Evolutionary conservation across 2,329 filamentous ascomycete genomes (phyloP), one percentile per base, ranked within the genome.

Genomic region (Massarina eburnea): DNA sequence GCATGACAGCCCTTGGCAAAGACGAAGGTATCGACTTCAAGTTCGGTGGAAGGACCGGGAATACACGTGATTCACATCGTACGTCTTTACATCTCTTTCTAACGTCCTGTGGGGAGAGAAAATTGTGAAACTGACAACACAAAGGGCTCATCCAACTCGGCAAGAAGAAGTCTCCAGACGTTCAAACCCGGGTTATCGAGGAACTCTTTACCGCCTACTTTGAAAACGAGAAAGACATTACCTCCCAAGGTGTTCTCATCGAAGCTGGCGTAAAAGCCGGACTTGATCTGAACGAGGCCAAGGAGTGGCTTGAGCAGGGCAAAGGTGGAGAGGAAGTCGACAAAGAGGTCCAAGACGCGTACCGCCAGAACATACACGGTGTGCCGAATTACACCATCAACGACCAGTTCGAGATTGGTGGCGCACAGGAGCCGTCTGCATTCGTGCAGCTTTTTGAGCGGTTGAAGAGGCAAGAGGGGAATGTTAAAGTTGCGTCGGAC

Each of bases 331-430:
- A 68, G 21, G 68, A 72, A 54, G 73, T 76, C 26, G 74, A 76
- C 64, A 71, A 70, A 48, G 75, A 77, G 58, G 75, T 76, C 10
- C 58, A 61, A 66, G 61, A 70, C 63, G 68, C 75, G 40, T 61
- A 71, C 48, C 57, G 58, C 48, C 75, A 78, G 59, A 74, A 76
- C 43, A 77, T 91, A 30, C 77, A 71, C 43, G 87, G 87, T 1
- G 89, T 94, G 50, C 88, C 89, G 6, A 82, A 88, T 65, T 91
- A 89, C 64, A 82, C 82, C 10, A 80, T 94, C 51, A 85, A 91
- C 59, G 84, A 76, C 1, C 75, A 74, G 55, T 85, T 83, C 67
- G 80, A 84, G 55, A 68, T 92, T 22, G 79, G 83, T 21, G 89
- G 88, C 1, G 88, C 88, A 1, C 84, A 91, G 71, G 86, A 90